Percentiles rank a stretch among this genome's conserved stretches.
Evolutionary conservation across 75 land plant genomes (phyloP).

Genomic region (Larix kaempferi): DNA sequence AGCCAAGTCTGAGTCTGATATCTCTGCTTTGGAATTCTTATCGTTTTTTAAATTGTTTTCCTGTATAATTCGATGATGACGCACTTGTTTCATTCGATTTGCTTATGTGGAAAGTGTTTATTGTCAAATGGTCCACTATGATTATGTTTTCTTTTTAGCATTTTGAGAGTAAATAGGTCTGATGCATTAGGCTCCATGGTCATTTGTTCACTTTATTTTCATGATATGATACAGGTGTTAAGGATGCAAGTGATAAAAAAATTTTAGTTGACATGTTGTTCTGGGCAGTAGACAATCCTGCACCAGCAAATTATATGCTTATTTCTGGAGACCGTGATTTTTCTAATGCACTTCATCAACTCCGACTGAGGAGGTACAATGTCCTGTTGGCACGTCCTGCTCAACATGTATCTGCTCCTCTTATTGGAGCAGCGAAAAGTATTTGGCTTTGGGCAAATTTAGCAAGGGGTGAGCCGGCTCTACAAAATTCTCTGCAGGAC

Average conservation of each 20-base stretch:
- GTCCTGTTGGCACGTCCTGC: conserved; percentile 69
- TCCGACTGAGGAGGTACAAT: conserved; percentile 68
- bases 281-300: conserved; percentile 84
- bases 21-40: too few species aligned
- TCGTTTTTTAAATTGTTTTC: too few species aligned
- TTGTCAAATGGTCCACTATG: too few species aligned
- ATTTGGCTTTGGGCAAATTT: conserved; percentile 76
- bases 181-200: background rate
- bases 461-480: conserved; percentile 35
- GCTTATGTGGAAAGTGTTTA: too few species aligned
- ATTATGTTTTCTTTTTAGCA: background rate
- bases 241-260: conserved; percentile 81
- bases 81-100: too few species aligned
- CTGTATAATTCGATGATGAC: too few species aligned
- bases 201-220: background rate
- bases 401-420: conserved; percentile 48
- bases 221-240: conserved; percentile 38
- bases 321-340: conserved; percentile 86
- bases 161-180: background rate
- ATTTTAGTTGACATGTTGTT: conserved; percentile 75
- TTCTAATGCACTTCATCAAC: conserved; percentile 68
- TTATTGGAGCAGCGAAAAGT: conserved; percentile 69
- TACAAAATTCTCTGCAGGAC: conserved; percentile 16
- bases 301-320: conserved; percentile 79
- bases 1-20: too few species aligned